phyloP scores from a whole-genome alignment of 2,329 filamentous ascomycete genomes.

The Dothistroma pini region DNA sequence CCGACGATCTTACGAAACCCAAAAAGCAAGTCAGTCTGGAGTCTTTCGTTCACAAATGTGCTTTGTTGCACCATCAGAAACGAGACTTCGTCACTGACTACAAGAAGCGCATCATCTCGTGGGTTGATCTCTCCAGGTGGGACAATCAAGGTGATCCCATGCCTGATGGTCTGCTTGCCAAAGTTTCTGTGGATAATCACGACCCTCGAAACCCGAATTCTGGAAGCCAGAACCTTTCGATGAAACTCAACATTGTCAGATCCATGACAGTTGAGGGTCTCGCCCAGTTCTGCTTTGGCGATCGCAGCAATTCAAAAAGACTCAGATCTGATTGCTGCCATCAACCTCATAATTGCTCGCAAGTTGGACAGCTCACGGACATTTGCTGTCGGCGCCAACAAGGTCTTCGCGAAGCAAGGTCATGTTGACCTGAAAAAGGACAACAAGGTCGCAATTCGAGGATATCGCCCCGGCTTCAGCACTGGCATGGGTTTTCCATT shows the following conservation, averaged over 20 bases:
- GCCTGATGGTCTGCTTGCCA: not conserved
- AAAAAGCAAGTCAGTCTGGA: no score
- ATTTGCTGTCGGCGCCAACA: conserved; percentile 3
- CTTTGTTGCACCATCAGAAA: not conserved
- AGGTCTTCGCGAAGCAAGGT: not conserved
- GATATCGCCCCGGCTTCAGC: conserved; percentile 14
- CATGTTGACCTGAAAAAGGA: not conserved
- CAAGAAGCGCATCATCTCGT: conserved; percentile 15
- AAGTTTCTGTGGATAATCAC: not conserved
- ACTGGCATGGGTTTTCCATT: conserved; percentile 9
- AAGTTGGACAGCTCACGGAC: conserved; percentile 4
- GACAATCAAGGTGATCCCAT: not conserved
- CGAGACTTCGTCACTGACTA: conserved; percentile 17
- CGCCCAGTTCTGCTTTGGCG: conserved; percentile 4
- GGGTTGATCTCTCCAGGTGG: not conserved
- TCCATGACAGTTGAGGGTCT: not conserved
- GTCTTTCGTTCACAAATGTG: no score
- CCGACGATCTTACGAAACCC: no score
- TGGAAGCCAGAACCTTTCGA: no score
- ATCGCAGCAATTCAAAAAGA: conserved; percentile 9
- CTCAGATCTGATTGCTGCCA: conserved; percentile 10
- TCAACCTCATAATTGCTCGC: conserved; percentile 20
- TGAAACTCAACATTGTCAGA: not conserved
- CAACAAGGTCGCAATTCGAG: conserved; percentile 8
- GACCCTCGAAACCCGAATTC: not conserved